Evolutionary conservation across 164 flowering plant genomes (phyloP), one percentile per base, ranked within the genome.

Genomic region (Taxillus chinensis): DNA sequence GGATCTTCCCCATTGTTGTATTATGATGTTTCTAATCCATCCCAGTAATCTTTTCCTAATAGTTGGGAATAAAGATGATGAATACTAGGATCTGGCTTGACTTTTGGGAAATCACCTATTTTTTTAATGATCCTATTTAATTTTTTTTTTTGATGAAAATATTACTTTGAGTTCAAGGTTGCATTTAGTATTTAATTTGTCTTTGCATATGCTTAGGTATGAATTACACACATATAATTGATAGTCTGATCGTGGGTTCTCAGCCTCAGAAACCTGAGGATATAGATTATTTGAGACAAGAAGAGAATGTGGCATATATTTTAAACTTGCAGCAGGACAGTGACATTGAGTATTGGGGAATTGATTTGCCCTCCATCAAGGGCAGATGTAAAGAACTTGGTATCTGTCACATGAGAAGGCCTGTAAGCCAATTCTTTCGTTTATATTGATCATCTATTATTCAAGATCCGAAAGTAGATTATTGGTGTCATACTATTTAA

Each of bases 221-320:
- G 98, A 92, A 87, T 69, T 92, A 90, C 66, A 83, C 90, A 17
- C 57, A 73, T 64, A 88, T 92, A 76, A 73, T 80, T 55, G 90
- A 84, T 61, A 67, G 75, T 60, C 66, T 90, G 77, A 88, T 90
- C 37, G 96, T 92, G 66, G 98, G 98, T 13, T 90, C 98, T 42
- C 97, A 92, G 65, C 98, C 96, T 63, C 98, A 92, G 77, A 90
- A 88, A 69, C 83, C 87, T 48, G 93, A 85, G 72, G 98, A 92
- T 63, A 77, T 92, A 52, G 84, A 85, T 75, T 92, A 90, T 72
- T 73, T 92, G 69, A 92, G 77, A 69, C 67, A 77, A 60, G 85
- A 79, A 67, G 79, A 80, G 73, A 74, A 84, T 74, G 97, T 90
- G 15, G 97, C 87, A 38, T 92, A 88, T 77, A 81, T 92, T 67